Evolutionary conservation across 768 basidiomycete species (phyloP), one percentile per base, ranked within the genome.

Genomic region (Megacollybia marginata): DNA sequence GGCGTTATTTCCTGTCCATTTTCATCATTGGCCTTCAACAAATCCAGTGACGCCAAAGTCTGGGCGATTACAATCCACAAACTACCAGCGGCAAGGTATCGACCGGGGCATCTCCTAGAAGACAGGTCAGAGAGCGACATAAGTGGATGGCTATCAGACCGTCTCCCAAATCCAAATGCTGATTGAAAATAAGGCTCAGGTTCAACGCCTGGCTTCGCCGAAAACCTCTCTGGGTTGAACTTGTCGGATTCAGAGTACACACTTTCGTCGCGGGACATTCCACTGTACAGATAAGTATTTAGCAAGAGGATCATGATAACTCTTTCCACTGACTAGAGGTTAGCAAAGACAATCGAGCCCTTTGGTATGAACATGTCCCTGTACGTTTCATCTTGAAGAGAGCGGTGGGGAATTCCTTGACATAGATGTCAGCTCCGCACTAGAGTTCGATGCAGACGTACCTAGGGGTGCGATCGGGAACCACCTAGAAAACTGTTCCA

Each of bases 31-130:
- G 47, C 35, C 35, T 46, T 48, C 1, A 44, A 52, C 28, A 56
- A 46, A 33, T 46, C 49, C 16, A 57, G 35, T n/a, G 49, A 50
- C 33, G 55, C 40, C 16, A 57, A 47, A 2, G 42, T 53, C 5
- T 46, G 48, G 15, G 55, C 55, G 19, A 58, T 49, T 16, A 45
- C 52, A 36, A 58, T 56, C 57, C 64, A 66, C 16, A 72, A 13
- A 18, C 66, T 70, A 5, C 66, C 61, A 20, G 74, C 70, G 5
- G 71, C 75, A 34, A 77, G 54, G 42, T 69, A 48, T 23, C 62
- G 55, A 5, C 73, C 75, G 15, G 70, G 65, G 46, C 70, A 71
- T 9, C 62, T 46, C 42, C 57, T 58, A 28, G n/a, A 28, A 2
- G 33, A 31, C 6, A 6, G 23, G 23, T 28, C 23, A 28, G 23